Percentiles rank a stretch among this genome's conserved stretches.
These are phyloP conservation scores for Acrocalymma vagum DNA, from an alignment of 2,329 filamentous ascomycete genomes.

Conservation along the genomic window DNA sequence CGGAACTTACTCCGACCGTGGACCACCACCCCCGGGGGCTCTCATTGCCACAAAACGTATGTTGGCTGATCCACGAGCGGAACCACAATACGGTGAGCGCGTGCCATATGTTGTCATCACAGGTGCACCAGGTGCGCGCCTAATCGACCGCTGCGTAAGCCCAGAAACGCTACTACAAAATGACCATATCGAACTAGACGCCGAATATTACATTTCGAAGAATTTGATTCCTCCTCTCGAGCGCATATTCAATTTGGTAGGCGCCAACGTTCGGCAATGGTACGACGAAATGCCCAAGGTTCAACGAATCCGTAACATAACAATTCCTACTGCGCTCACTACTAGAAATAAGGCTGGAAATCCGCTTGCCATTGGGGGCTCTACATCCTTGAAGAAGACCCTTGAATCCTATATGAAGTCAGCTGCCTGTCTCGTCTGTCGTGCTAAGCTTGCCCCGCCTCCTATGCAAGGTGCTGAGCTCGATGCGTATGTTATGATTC, in stretches of 20 bases:
- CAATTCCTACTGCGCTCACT: conserved; percentile 25
- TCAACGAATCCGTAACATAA: conserved; percentile 75
- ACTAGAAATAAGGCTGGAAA: conserved; percentile 21
- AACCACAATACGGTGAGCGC: conserved; percentile 94
- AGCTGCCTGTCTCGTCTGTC: conserved; percentile 81
- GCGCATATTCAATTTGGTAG: conserved; percentile 95
- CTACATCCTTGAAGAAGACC: conserved; percentile 66
- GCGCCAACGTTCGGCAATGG: conserved; percentile 89
- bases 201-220: conserved; percentile 96
- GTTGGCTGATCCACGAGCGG: conserved; percentile 83
- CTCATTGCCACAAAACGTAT: conserved; percentile 87
- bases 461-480: conserved; percentile 21
- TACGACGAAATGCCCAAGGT: conserved; percentile 97
- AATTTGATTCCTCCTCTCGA: conserved; percentile 95
- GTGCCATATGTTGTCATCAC: conserved; percentile 94
- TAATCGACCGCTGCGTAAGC: conserved; percentile 89
- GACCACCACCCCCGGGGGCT: conserved; percentile 83
- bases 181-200: conserved; percentile 81
- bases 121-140: conserved; percentile 82
- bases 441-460: conserved; percentile 61
- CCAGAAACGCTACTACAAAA: conserved; percentile 83
- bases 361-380: conserved; percentile 30
- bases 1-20: conserved; percentile 85
- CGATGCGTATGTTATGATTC: conserved; percentile 36
- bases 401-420: conserved; percentile 94